Base-by-base conservation (phyloP, 2,329 filamentous ascomycete species). In the Blumeria hordei region DNA sequence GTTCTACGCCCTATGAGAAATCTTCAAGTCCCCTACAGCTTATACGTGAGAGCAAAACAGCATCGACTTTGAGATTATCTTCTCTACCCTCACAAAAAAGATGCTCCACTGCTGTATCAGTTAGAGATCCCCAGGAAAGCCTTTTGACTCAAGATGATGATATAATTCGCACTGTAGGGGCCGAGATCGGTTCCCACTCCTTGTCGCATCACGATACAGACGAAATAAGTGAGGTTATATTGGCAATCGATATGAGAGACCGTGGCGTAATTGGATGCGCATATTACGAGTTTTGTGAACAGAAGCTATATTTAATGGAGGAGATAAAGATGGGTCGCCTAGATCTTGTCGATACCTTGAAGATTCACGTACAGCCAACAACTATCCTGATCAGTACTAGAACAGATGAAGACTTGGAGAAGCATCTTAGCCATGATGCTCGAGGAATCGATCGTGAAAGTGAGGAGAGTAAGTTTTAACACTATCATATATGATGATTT, bases 221-320 rank as follows among this genome's bases (percentile, higher is more conserved):
- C 55, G 64, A 69, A 0, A 64, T 80, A 39, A 75, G 77, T 55
- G 85, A 92, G 63, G 69, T 87, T 32, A 75, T 94, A 56, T 85
- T 94, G 78, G 85, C 86, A 0, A 70, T 94, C 28, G 80, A 93
- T 57, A 72, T 90, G 65, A 78, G 75, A 58, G 75, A 80, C n/a
- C 74, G 77, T 34, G 79, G 76, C 0, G 80, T 75, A 0, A 72
- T 94, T 16, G 90, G 90, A 0, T 95, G 88, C 65, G 82, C 85
- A 49, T 94, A 90, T 64, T 94, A 90, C 64, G 71, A 81, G 50
- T 79, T 81, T 6, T 69, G 74, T 32, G 78, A 87, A 41, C 80
- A 85, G 62, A 78, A 73, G 37, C 67, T 95, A 3, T 82, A 77
- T 57, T 72, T 94, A 45, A 80, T 93, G 64, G 80, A 90, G 64